Percentiles rank a stretch among this genome's conserved stretches.
Conservation (phyloP, 805 yeast species). For the Danielia oregonensis region DNA sequence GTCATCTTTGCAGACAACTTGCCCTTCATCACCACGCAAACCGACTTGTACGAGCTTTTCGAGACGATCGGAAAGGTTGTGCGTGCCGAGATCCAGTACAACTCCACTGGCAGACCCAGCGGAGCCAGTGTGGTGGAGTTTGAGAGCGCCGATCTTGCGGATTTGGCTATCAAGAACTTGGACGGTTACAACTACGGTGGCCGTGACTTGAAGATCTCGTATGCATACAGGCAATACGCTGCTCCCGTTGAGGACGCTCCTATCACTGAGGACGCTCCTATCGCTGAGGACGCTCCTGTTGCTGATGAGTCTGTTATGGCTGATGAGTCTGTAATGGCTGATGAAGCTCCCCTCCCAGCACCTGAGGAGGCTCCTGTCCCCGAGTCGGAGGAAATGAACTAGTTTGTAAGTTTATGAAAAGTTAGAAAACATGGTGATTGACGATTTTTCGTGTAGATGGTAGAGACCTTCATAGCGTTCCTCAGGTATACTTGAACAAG, state of each 20-base stretch:
- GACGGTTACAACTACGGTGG: conserved; percentile 83
- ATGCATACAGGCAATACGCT: conserved; percentile 40
- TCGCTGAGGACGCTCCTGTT: conserved; percentile 2
- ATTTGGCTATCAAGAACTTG: conserved; percentile 68
- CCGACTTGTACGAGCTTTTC: conserved; percentile 80
- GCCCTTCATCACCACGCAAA: conserved; percentile 85
- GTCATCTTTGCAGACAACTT: conserved; percentile 68
- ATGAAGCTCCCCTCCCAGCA: not conserved
- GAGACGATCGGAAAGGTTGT: conserved; percentile 76
- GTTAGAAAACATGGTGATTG: too few species aligned
- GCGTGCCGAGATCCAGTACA: conserved; percentile 70
- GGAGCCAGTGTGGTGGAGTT: conserved; percentile 88
- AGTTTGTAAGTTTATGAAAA: not conserved
- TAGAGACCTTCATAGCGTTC: too few species aligned
- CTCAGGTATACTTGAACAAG: too few species aligned
- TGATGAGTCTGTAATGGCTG: not conserved
- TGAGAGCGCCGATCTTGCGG: conserved; percentile 63
- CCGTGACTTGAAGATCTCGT: conserved; percentile 64
- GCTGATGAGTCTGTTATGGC: conserved; percentile 5
- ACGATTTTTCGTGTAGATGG: too few species aligned
- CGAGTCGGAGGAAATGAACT: conserved; percentile 1
- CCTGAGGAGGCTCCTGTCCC: conserved; percentile 1
- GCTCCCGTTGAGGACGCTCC: conserved; percentile 1
- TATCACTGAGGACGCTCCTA: conserved; percentile 4
- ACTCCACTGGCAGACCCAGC: conserved; percentile 58